Base-by-base conservation (phyloP, 2,329 filamentous ascomycete genomes). In the Sporothrix luriei region DNA sequence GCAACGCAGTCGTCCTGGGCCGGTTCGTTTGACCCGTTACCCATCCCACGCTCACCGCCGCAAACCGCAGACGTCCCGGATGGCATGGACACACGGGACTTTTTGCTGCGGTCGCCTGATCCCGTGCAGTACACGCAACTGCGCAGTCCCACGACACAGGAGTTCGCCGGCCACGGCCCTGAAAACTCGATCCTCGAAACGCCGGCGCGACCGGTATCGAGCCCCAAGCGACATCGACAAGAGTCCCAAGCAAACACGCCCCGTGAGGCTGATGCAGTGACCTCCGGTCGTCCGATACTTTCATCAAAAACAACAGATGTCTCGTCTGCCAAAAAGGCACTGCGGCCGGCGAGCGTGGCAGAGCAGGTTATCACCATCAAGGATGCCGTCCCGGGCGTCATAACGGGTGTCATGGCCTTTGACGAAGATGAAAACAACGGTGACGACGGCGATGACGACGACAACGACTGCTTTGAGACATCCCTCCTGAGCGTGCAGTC, bases 381-480 rank as follows among this genome's bases (percentile, higher is more conserved):
- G 11, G 29, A 66, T 2, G 24, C 14, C 24, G 46, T 13, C 26
- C 46, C 38, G 6, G 46, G 33, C 46, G 62, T 3, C 14, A 21
- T 26, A 14, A 9, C 51, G 2, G 40, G 40, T 14, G 11, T 3
- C 40, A 16, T 43, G 40, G 14, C 2, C 19, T 13, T 40, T 13
- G 54, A 21, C 29, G 5, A 49, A 3, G 48, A 49, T 21, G 48
- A 49, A 13, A 5, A 49, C 48, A 9, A 43, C 59, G 51, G 24
- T 24, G 68, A 55, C 16, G 24, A 49, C 13, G 66, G 52, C 24
- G 62, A 67, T 11, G 59, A 70, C 11, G 66, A 66, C 4, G 51
- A 68, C 24, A 59, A 68, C 3, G 57, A 68, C 51, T 43, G 14
- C 14, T 68, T 66, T 33, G 72, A 73, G n/a, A 54, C 33, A 14